Evolutionary conservation across 495 filamentous ascomycete genomes (phyloP).

Genomic region (Usnea hakonensis): DNA sequence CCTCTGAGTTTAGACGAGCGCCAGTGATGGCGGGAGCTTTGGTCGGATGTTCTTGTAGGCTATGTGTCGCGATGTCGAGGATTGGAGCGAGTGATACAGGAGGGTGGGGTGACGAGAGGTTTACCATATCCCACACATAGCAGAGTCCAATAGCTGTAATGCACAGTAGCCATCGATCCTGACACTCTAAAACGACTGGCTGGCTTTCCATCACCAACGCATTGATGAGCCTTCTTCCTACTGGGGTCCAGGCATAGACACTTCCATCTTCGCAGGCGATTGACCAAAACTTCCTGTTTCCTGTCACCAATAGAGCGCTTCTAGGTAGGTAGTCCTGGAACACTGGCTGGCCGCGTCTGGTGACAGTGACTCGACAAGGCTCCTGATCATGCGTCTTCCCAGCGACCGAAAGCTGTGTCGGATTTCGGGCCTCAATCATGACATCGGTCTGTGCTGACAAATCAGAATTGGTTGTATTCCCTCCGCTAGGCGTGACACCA

Average conservation of each 20-base stretch:
- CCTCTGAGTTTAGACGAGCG: slow-evolving; percentile 80
- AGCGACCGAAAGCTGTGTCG: slow-evolving; percentile 48
- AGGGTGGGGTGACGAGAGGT: slow-evolving; percentile 76
- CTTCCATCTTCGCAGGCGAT: slow-evolving; percentile 89
- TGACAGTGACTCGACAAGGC: slow-evolving; percentile 72
- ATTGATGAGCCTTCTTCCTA: slow-evolving; percentile 78
- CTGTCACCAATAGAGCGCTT: slow-evolving; percentile 75
- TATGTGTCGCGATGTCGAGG: slow-evolving; percentile 75
- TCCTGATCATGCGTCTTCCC: slow-evolving; percentile 57
- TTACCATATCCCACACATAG: slow-evolving; percentile 88
- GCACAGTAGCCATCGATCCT: slow-evolving; percentile 81
- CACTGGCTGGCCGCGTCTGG: slow-evolving; percentile 70
- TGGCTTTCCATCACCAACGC: slow-evolving; percentile 83
- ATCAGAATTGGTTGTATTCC: slow-evolving; percentile 29
- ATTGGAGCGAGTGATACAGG: slow-evolving; percentile 86
- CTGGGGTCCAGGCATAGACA: slow-evolving; percentile 89
- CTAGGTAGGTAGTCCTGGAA: slow-evolving; percentile 93
- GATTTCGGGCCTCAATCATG: slow-evolving; percentile 64
- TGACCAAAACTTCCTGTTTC: slow-evolving; percentile 84
- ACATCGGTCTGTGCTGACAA: slow-evolving; percentile 38
- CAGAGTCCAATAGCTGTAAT: slow-evolving; percentile 83
- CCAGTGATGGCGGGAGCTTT: slow-evolving; percentile 75
- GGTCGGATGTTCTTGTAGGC: slow-evolving; percentile 58
- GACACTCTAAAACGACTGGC: slow-evolving; percentile 84
- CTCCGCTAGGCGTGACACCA: slow-evolving; percentile 17